phyloP scores from a whole-genome alignment of 164 flowering plant genomes.

The Saururus chinensis region DNA sequence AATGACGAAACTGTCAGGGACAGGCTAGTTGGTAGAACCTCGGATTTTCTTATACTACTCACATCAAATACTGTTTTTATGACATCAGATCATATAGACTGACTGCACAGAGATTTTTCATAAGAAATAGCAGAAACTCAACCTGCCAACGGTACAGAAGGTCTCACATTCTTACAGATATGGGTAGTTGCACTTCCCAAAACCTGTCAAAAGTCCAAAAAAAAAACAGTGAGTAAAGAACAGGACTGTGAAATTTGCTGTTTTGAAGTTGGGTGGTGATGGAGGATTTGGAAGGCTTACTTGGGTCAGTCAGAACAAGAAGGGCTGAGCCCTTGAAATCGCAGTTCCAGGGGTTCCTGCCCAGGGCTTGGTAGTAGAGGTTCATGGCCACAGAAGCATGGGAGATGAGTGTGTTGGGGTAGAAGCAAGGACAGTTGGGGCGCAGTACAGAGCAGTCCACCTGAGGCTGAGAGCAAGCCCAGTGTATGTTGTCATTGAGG shows the following conservation, averaged over 20 bases:
- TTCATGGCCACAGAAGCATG: constrained; percentile 92
- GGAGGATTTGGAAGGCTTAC: constrained; percentile 19
- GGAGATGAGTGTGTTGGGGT: constrained; percentile 51
- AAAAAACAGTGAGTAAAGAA: neutral
- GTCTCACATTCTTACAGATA: neutral
- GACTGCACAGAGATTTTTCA: too few species aligned
- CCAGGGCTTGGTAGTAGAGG: constrained; percentile 57
- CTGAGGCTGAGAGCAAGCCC: constrained; percentile 49
- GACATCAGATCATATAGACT: too few species aligned
- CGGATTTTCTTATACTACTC: too few species aligned
- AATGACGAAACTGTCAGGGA: too few species aligned
- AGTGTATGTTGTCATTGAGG: constrained; percentile 42
- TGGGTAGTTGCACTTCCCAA: constrained; percentile 7
- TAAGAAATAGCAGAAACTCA: too few species aligned
- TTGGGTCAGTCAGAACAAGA: constrained; percentile 53
- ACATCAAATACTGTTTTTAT: too few species aligned
- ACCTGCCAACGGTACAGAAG: neutral
- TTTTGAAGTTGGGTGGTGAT: neutral
- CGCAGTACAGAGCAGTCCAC: constrained; percentile 49
- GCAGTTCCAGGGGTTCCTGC: constrained; percentile 66
- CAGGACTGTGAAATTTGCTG: neutral
- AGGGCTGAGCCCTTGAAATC: constrained; percentile 54
- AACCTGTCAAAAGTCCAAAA: constrained; percentile 5
- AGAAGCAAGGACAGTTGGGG: constrained; percentile 43
- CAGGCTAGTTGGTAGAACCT: too few species aligned